Evolutionary conservation across 202 grass and related monocot genomes (phyloP), one percentile per base, ranked within the genome.

Genomic region (Panicum hallii): DNA sequence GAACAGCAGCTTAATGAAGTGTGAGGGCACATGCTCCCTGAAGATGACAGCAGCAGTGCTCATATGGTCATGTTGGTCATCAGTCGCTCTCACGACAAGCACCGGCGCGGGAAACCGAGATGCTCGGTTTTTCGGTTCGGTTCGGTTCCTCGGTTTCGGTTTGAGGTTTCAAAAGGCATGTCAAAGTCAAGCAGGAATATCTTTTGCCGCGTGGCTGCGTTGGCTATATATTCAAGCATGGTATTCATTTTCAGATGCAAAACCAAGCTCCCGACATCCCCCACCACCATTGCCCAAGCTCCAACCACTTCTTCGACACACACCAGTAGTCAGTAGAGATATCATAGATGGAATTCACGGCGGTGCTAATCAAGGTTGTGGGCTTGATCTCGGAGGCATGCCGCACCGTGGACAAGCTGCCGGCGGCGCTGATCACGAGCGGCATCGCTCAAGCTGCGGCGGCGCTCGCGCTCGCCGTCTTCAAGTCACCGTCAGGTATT

Each of bases 361-460:
- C 17, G 4, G 49, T 9, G 47, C 2, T 55, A 38, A 6, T 75
- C 10, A 56, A 70, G 0, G 36, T 78, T 3, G 12, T 69, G 0
- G 5, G 1, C 41, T 0, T 85, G 74, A 62, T 85, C 26, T 60
- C 83, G 12, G 73, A 38, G 11, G 83, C 74, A 14, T 69, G 50
- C 52, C 73, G 30, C 64, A 49, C 61, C 41, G 28, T 0, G 12
- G 83, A 85, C 12, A 78, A 85, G 74, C 53, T 85, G 1, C 83
- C 73, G 12, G 73, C 12, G 11, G 83, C 83, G 2, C 42, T 78
- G 7, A 61, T 85, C 12, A 1, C 52, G 3, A 16, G 26, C 19
- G 83, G 83, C 41, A 3, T 19, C 52, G 28, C 49, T 12, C 76
- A 79, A 67, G 77, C 77, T 14, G 63, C 46, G 10, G 62, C 26